Base-by-base conservation (phyloP, 371 early-diverging fungal species). In the Haplosporangium sp. region DNA sequence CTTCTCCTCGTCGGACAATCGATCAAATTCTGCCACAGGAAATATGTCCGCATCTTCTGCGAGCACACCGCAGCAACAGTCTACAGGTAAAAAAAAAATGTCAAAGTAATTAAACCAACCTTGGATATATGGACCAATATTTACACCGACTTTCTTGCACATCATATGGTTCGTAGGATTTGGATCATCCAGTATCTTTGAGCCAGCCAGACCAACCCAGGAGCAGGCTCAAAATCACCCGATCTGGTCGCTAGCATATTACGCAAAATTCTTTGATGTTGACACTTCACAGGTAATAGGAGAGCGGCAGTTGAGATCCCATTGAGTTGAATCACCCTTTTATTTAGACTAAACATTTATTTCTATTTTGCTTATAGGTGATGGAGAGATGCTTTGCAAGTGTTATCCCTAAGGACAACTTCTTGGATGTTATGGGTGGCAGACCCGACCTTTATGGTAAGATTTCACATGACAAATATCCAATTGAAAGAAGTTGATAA, bases 191-290 rank as follows among this genome's bases (percentile, higher is more conserved):
- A 65, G 63, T 7, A 71, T 74, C 17, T 86, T 85, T 70, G 83
- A 85, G 19, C 79, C 85, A 40, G 71, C 77, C 40, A 84, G 77
- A 50, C 70, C 59, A 27, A 71, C 52, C 47, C 65, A 83, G 64
- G 64, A 78, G 27, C 63, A 79, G 61, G 63, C 58, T n/a, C 61
- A 60, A 38, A 61, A 64, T 8, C 83, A 85, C 42, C 86, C 90
- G 34, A 83, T 96, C 42, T 95, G 94, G 94, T 92, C 92, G 0
- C 50, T 95, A 5, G 96, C 93, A 61, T 97, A 95, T 76, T 98
- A 96, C 76, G 73, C 93, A 44, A 93, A 87, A 72, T 98, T 90
- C 72, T 98, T 97, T 77, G 93, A 97, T 67, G 96, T 98, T 2
- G 96, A 98, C 71, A 94, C 94, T 1, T 69, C 84, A 17, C 93